Evolutionary conservation across 192 early-diverging fungal genomes (phyloP).

Genomic region (Coemansia erecta): DNA sequence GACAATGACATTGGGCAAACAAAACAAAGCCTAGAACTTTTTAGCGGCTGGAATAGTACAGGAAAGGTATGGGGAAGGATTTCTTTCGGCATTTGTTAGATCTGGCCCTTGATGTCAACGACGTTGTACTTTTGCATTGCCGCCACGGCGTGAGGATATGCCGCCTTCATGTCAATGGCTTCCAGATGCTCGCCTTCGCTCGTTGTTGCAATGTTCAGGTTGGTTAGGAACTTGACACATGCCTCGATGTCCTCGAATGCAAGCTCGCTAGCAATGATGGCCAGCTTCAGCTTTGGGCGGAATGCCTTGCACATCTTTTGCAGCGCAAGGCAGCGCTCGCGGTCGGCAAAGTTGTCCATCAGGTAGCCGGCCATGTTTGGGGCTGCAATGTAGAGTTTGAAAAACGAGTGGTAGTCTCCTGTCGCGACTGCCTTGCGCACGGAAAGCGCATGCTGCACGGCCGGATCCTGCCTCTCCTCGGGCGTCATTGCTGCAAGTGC

Average conservation of each 20-base stretch:
- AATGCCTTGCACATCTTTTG: slow-evolving; percentile 77
- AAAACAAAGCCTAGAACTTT: too few species aligned
- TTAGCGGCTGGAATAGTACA: too few species aligned
- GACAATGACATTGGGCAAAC: background rate
- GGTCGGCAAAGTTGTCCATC: slow-evolving; percentile 88
- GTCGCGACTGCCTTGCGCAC: slow-evolving; percentile 79
- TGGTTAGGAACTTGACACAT: slow-evolving; percentile 55
- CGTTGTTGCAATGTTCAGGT: slow-evolving; percentile 35
- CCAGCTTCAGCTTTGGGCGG: slow-evolving; percentile 24
- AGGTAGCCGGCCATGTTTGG: slow-evolving; percentile 89
- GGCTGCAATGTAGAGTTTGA: slow-evolving; percentile 69
- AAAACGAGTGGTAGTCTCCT: slow-evolving; percentile 85
- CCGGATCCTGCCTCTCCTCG: slow-evolving; percentile 59
- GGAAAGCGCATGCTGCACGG: slow-evolving; percentile 77
- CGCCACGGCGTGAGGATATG: slow-evolving; percentile 51
- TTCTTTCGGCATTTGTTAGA: slow-evolving; percentile 37
- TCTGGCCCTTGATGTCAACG: slow-evolving; percentile 80
- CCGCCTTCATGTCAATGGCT: slow-evolving; percentile 60
- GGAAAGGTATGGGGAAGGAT: background rate
- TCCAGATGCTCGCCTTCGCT: slow-evolving; percentile 21
- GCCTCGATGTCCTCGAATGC: slow-evolving; percentile 58
- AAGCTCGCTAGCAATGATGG: slow-evolving; percentile 63
- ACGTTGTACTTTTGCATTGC: slow-evolving; percentile 62
- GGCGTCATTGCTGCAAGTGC: slow-evolving; percentile 70
- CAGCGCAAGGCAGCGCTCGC: slow-evolving; percentile 80